These are phyloP conservation scores for Myotisia sp. DNA, from an alignment of 2,329 filamentous ascomycete species.

Conservation along the genomic window DNA sequence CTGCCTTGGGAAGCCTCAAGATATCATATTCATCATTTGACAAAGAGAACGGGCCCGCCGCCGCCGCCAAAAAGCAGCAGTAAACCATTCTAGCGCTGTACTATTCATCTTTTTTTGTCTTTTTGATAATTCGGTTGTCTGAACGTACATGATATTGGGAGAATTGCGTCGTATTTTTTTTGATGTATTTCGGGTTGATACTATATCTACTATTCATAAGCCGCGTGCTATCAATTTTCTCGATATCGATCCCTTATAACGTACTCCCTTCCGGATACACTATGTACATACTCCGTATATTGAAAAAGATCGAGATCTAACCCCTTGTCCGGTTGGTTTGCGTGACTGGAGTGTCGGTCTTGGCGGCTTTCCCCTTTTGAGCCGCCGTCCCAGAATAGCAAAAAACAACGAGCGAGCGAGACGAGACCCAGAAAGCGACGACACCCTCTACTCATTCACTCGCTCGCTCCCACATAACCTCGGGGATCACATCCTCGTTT, in stretches of 20 bases:
- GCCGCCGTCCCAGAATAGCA: constrained; percentile 1
- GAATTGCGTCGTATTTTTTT: too few species aligned
- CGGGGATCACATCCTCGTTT: too few species aligned
- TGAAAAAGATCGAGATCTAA: too few species aligned
- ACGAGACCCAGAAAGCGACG: constrained; percentile 1
- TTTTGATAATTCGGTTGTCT: background rate
- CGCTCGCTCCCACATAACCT: too few species aligned
- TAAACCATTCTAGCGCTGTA: constrained; percentile 3
- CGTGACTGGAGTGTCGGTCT: background rate
- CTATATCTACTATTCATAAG: background rate
- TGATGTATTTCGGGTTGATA: background rate
- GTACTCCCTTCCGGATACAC: background rate
- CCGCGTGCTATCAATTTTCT: background rate
- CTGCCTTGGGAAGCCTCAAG: constrained; percentile 62
- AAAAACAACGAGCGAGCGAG: constrained; percentile 1
- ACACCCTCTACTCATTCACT: too few species aligned
- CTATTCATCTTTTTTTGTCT: background rate
- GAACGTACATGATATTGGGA: too few species aligned
- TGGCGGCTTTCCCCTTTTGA: constrained; percentile 4
- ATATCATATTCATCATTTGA: constrained; percentile 92
- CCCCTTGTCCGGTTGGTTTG: too few species aligned
- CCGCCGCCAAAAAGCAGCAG: constrained; percentile 63
- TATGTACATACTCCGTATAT: too few species aligned
- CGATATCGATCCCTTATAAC: constrained; percentile 2
- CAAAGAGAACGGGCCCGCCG: constrained; percentile 82